Evolutionary conservation across 208 protist genomes (phyloP), one percentile per base, ranked within the genome.

Genomic region (Trypanosoma cruzi): DNA sequence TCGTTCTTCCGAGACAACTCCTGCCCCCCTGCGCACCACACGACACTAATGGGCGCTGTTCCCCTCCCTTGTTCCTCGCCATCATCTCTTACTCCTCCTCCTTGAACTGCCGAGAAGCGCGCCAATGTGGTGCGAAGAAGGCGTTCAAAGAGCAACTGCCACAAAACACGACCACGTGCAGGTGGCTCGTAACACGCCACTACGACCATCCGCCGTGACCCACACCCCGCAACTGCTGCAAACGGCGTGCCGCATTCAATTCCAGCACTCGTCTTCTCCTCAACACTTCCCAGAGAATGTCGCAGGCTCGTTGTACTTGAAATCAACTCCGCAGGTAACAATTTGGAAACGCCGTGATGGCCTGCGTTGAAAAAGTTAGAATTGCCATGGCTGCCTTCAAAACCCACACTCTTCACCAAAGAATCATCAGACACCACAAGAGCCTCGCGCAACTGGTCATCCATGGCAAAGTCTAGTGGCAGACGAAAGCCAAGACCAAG

Each of bases 401-500:
- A 5, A 56, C 22, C 14, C 5, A 5, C 11, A 14, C 14, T 34
- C 7, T 28, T 56, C 26, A 32, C 24, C 6, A n/a, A 56, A 56
- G 24, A 65, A 55, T 59, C 77, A 63, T 24, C 73, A 58, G 64
- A 59, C 64, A 20, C 71, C 57, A 26, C 59, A 55, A 68, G 68
- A 59, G 61, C 64, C 71, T 78, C 84, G 59, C 59, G 75, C 31
- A 88, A 71, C 74, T 78, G 62, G 44, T 81, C 73, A 42, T 65
- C 67, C 36, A 92, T 73, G 3, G 76, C 57, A 58, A 93, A 96
- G 67, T 91, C 82, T 28, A 93, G 75, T 5, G 90, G 83, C 2
- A 96, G 77, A 61, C 89, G 87, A 65, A 88, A 86, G 57, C 90
- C 90, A 20, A 96, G 68, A 16, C 90, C 90, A 34, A 93, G 84